Conservation (phyloP, 352 stramenopile genomes). For the Peronospora tabacina region DNA sequence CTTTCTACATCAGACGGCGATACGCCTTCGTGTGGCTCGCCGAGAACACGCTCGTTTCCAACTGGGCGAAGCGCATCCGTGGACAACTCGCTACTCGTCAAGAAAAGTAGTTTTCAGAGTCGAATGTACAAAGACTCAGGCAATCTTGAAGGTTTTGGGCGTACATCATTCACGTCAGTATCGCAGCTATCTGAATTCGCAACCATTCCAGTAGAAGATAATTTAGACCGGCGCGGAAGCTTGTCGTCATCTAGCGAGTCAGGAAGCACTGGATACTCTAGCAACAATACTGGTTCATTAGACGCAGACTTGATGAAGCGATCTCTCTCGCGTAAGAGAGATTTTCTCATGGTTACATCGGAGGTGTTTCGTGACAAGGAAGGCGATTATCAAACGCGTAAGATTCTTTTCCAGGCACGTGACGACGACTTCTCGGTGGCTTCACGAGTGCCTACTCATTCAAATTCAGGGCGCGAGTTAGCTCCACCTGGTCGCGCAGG, state of each 20-base stretch:
- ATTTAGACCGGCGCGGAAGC: constrained; percentile 29
- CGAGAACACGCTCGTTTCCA: constrained; percentile 25
- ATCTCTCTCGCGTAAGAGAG: constrained; percentile 79
- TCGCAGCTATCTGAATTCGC: constrained; percentile 52
- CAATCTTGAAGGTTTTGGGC: constrained; percentile 50
- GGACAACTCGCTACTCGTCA: constrained; percentile 32
- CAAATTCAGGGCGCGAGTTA: constrained; percentile 50
- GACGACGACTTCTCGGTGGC: constrained; percentile 82
- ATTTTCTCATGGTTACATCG: constrained; percentile 88
- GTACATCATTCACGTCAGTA: constrained; percentile 71
- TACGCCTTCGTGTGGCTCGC: constrained; percentile 23
- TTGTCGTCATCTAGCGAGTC: constrained; percentile 44
- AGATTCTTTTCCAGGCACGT: constrained; percentile 83
- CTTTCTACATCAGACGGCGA: constrained; percentile 25
- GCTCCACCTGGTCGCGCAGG: constrained; percentile 27
- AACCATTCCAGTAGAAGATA: constrained; percentile 21
- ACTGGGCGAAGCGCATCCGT: constrained; percentile 40
- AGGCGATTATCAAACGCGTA: constrained; percentile 81
- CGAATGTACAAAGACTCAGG: constrained; percentile 34
- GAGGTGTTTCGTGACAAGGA: constrained; percentile 83
- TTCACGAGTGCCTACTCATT: constrained; percentile 64
- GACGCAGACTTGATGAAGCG: constrained; percentile 78
- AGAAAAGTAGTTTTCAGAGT: constrained; percentile 48
- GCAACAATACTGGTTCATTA: constrained; percentile 21
- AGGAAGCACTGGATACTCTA: constrained; percentile 20